Base-by-base conservation (phyloP, 495 filamentous ascomycete genomes). In the Neurospora hispaniola region DNA sequence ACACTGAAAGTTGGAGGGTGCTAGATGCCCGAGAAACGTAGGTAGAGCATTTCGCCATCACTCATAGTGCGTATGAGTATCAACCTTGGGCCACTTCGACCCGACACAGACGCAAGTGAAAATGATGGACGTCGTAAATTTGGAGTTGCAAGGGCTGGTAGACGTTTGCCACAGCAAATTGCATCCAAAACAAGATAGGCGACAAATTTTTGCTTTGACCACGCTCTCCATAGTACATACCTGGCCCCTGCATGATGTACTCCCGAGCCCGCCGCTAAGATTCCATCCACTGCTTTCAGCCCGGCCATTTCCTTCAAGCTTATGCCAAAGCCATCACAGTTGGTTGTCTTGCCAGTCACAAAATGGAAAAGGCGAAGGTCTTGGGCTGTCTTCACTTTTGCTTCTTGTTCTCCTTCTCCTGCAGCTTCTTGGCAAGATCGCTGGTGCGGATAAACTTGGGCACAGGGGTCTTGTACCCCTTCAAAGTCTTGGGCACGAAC, bases 401-500 rank as follows among this genome's bases (percentile, higher is more conserved):
- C 76, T 83, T 84, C 73, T 80, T 71, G 76, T 77, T 78, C 72
- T 80, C 69, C 35, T 76, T 78, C 70, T 76, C 27, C 72, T 76
- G 71, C 40, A 69, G 75, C 73, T 75, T 77, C 75, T 84, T 83
- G 59, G 79, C 82, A 12, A 86, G 73, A 71, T 86, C 83, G 76
- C 84, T 86, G 3, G 83, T 83, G 66, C 83, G 80, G 74, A 84
- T 84, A 38, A 85, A 71, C 76, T 83, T 84, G 42, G 83, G 81
- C 35, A 59, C 69, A 5, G 81, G 76, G 39, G 78, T 69, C 75
- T 76, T 79, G 74, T 86, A 86, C 3, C 78, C 71, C 11, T 72
- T 77, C 35, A 82, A 70, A 0, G 71, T 71, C 59, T 85, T 90
- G 18, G 96, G 96, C 18, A 97, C 78, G 77, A 97, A 97, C 74